Conservation (phyloP, 2,329 filamentous ascomycete species). For the Nannizziopsis barbatae region DNA sequence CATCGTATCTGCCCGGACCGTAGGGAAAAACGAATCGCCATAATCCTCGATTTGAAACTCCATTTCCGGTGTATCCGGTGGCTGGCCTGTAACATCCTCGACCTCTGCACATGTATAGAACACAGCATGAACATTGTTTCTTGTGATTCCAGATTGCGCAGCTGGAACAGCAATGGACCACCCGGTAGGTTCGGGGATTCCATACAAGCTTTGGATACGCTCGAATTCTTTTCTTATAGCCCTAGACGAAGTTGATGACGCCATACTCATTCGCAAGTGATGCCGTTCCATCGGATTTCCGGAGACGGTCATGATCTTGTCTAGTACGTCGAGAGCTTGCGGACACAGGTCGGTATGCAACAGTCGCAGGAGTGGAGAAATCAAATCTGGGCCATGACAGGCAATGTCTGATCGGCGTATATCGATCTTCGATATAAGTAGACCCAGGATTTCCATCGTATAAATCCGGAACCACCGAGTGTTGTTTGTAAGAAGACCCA, state of each 20-base stretch:
- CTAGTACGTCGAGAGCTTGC: constrained; percentile 79
- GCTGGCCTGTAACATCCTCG: constrained; percentile 49
- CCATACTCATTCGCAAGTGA: constrained; percentile 97
- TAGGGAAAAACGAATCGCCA: constrained; percentile 63
- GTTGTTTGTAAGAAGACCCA: constrained; percentile 82
- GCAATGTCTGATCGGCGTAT: constrained; percentile 87
- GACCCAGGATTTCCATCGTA: constrained; percentile 79
- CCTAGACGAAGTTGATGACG: constrained; percentile 64
- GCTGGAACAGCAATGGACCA: constrained; percentile 95
- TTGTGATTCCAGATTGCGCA: constrained; percentile 72
- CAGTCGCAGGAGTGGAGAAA: constrained; percentile 79
- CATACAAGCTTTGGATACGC: constrained; percentile 84
- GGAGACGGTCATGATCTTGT: constrained; percentile 91
- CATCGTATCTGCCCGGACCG: constrained; percentile 79
- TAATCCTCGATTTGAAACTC: constrained; percentile 87
- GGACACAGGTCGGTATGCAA: constrained; percentile 90
- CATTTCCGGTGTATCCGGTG: constrained; percentile 60
- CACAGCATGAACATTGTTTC: constrained; percentile 86
- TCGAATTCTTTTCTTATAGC: constrained; percentile 89
- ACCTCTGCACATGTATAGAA: constrained; percentile 83
- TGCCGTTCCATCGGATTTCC: constrained; percentile 87
- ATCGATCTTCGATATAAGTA: constrained; percentile 78
- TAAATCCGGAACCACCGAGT: constrained; percentile 83
- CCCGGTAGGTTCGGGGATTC: constrained; percentile 87
- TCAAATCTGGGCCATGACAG: constrained; percentile 82